These are phyloP conservation scores for Cladosporium sphaerospermum DNA, from an alignment of 2,329 filamentous ascomycete genomes.

Conservation along the genomic window DNA sequence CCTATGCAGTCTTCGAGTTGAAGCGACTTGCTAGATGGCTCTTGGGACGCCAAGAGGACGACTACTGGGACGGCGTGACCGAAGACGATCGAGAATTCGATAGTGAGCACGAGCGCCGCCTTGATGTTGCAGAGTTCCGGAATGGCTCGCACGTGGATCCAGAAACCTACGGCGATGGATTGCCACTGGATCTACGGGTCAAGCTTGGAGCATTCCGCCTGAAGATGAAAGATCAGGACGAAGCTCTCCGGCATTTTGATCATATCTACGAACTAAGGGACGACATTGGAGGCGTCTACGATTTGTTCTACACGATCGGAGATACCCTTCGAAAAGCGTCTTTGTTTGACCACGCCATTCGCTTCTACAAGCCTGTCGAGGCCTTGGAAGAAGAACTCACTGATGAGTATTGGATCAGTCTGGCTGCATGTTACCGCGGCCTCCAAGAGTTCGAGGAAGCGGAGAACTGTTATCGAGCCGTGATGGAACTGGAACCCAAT, in stretches of 20 bases:
- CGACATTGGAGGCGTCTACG: constrained; percentile 60
- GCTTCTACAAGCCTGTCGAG: constrained; percentile 50
- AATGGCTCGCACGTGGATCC: constrained; percentile 44
- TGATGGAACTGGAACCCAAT: constrained; percentile 64
- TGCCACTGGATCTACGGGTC: constrained; percentile 76
- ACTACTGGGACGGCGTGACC: constrained; percentile 62
- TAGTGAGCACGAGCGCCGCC: constrained; percentile 61
- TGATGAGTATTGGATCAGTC: constrained; percentile 44
- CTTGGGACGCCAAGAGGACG: constrained; percentile 65
- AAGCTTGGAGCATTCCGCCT: constrained; percentile 82
- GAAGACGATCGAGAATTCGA: constrained; percentile 82
- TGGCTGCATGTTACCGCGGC: constrained; percentile 64
- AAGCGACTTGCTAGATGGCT: constrained; percentile 76
- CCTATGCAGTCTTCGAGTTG: constrained; percentile 61
- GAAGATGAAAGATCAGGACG: constrained; percentile 55
- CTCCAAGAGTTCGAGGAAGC: constrained; percentile 61
- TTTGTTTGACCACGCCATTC: constrained; percentile 49
- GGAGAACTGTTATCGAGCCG: constrained; percentile 68
- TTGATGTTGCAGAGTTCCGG: constrained; percentile 55
- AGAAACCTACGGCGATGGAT: constrained; percentile 60
- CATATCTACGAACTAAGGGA: constrained; percentile 61
- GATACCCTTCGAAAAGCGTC: constrained; percentile 50
- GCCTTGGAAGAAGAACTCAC: constrained; percentile 40
- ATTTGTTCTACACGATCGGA: constrained; percentile 70
- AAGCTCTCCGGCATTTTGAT: constrained; percentile 55